phyloP scores from a whole-genome alignment of 139 green algal genomes.

The Cymbomonas tetramitiformis region DNA sequence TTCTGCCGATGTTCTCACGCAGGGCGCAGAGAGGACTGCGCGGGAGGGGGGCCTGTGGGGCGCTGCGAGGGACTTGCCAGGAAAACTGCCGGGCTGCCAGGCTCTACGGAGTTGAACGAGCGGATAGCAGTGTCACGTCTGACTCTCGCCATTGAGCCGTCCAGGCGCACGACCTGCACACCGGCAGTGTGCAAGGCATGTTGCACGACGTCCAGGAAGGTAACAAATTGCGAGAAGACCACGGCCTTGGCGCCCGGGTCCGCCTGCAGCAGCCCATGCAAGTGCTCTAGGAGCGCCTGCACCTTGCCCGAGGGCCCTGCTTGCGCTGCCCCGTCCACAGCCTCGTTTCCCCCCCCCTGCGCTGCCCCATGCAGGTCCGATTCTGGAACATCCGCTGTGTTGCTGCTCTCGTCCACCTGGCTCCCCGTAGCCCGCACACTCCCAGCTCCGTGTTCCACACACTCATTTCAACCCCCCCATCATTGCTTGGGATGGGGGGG shows the following conservation, averaged over 20 bases:
- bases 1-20: too few relatives aligned
- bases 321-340: background rate
- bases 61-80: background rate
- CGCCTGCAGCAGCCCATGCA: background rate
- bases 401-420: too few relatives aligned
- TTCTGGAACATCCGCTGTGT: background rate
- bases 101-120: conserved; percentile 40
- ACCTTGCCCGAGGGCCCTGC: background rate
- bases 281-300: background rate
- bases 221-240: conserved; percentile 84
- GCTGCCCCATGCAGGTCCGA: background rate
- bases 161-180: conserved; percentile 47
- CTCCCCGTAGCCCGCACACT: too few relatives aligned
- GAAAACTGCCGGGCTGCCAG: background rate
- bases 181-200: conserved; percentile 34
- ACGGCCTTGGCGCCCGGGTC: conserved; percentile 47
- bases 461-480: too few relatives aligned
- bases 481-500: too few relatives aligned
- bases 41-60: background rate
- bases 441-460: too few relatives aligned
- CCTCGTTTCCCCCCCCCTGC: background rate
- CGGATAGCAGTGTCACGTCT: conserved; percentile 47
- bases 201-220: conserved; percentile 80
- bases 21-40: too few relatives aligned
- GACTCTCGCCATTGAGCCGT: conserved; percentile 45